A percentile compares a stretch with the other conserved stretches of the same genome.
These are phyloP conservation scores for Lotus japonicus DNA, from an alignment of 306 rosid genomes.

Conservation along the genomic window DNA sequence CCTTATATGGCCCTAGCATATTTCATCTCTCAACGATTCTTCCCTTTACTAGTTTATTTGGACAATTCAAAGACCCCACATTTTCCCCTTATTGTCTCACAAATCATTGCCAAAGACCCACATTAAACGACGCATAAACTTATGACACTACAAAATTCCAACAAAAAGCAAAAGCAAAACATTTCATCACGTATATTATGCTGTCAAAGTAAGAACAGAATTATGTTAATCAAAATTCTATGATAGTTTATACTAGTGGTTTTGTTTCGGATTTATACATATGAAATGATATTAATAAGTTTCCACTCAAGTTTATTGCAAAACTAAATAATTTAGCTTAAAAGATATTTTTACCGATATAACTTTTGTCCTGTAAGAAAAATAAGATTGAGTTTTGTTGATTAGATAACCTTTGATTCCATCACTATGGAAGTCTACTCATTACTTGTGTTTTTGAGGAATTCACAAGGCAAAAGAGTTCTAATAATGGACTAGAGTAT, in stretches of 20 bases:
- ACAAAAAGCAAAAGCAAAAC: conserved; percentile 35
- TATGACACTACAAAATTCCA: conserved; percentile 34
- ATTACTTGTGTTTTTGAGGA: conserved; percentile 4
- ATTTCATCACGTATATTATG: neutral
- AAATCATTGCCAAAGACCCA: conserved; percentile 65
- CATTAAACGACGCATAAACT: conserved; percentile 37
- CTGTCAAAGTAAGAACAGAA: too few relatives aligned
- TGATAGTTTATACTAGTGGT: neutral
- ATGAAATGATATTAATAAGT: neutral
- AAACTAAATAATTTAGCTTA: neutral
- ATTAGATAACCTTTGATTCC: conserved; percentile 42
- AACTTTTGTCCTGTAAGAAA: neutral
- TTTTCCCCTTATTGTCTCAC: conserved; percentile 39
- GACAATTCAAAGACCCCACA: conserved; percentile 36
- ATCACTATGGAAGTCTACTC: conserved; percentile 40
- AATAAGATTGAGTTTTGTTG: conserved; percentile 25
- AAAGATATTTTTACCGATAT: neutral
- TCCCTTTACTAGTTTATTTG: conserved; percentile 40
- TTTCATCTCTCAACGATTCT: conserved; percentile 37
- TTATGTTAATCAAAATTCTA: neutral
- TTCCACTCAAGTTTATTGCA: neutral
- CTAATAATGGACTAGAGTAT: too few relatives aligned
- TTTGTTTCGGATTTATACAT: neutral
- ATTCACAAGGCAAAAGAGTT: too few relatives aligned
- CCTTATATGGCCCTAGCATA: conserved; percentile 40